These are phyloP conservation scores for Pichia pseudocactophila DNA, from an alignment of 805 yeast species.

Conservation along the genomic window DNA sequence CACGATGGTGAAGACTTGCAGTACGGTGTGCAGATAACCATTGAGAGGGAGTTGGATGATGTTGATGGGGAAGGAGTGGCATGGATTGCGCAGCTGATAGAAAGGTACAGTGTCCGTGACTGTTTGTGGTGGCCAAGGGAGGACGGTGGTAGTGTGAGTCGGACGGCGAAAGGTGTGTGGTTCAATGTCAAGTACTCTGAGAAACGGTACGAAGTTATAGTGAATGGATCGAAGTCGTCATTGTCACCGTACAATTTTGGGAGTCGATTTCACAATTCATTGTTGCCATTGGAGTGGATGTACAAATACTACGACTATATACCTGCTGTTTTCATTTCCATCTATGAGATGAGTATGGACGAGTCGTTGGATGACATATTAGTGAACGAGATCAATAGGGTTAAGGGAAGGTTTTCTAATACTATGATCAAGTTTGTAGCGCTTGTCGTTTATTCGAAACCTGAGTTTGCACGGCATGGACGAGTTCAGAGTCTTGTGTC, in stretches of 20 bases:
- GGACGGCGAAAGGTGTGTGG: conserved; percentile 6
- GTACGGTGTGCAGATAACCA: conserved; percentile 11
- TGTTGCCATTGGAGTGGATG: conserved; percentile 43
- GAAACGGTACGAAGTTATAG: conserved; percentile 5
- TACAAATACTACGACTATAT: conserved; percentile 37
- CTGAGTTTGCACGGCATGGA: not conserved
- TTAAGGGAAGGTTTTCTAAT: conserved; percentile 25
- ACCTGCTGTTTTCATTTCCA: conserved; percentile 41
- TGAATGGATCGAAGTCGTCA: conserved; percentile 19
- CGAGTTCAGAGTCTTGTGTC: not conserved
- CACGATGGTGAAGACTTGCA: not conserved
- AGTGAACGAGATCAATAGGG: conserved; percentile 27
- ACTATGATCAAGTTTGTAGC: conserved; percentile 8
- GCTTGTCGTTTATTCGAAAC: not conserved
- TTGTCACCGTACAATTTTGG: conserved; percentile 37
- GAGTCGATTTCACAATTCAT: conserved; percentile 32
- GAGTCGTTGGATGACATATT: conserved; percentile 23
- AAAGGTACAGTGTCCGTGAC: conserved; percentile 5
- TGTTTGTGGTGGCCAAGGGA: conserved; percentile 10
- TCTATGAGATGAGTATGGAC: conserved; percentile 30
- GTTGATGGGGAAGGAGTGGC: conserved; percentile 15
- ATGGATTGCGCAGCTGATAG: conserved; percentile 6
- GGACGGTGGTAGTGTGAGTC: not conserved
- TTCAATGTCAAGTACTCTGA: conserved; percentile 10
- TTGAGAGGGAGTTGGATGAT: conserved; percentile 20